Evolutionary conservation across 352 stramenopile genomes (phyloP), one percentile per base, ranked within the genome.

Genomic region (Lagenidium sp.): DNA sequence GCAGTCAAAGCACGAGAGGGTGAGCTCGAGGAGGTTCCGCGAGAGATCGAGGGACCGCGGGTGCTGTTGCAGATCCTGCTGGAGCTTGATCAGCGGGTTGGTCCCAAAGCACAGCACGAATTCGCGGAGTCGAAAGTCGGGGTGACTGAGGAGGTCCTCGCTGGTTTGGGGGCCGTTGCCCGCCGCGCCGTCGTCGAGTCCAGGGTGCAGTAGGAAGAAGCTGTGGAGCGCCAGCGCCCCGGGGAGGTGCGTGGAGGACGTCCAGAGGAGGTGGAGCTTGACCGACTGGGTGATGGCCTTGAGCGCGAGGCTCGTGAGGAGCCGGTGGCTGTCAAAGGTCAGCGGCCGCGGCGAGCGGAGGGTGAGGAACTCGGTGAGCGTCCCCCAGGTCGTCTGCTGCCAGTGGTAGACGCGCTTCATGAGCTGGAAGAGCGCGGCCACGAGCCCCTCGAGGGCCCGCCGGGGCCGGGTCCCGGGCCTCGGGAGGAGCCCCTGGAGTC

Each of bases 321-420:
- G 36, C 2, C 65, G 67, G 21, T 85, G 69, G n/a, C 50, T 76
- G 47, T 70, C 60, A 43, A 81, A 77, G 5, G 66, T 63, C 13
- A 82, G 31, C n/a, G n/a, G n/a, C n/a, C n/a, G n/a, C 6, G 58
- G 35, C 31, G 25, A 50, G 4, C 57, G 46, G 2, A 72, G 57
- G 0, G 44, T 32, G 26, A 67, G 66, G 42, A 81, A 71, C 22
- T 53, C 53, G 15, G 60, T 68, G 29, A 85, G 44, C 2, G 62
- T 49, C 10, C 70, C 68, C 68, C 68, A 85, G 2, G 63, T 37
- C 1, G 63, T 60, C 41, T 75, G 59, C 35, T 85, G 69, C 65
- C 73, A 83, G 36, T 82, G 69, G 12, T 85, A 66, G 18, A 82
- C 31, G 25, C 60, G 62, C 60, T 78, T 82, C 64, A 83, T 77